Base-by-base conservation (phyloP, 495 filamentous ascomycete genomes). In the Articulospora tetracladia region DNA sequence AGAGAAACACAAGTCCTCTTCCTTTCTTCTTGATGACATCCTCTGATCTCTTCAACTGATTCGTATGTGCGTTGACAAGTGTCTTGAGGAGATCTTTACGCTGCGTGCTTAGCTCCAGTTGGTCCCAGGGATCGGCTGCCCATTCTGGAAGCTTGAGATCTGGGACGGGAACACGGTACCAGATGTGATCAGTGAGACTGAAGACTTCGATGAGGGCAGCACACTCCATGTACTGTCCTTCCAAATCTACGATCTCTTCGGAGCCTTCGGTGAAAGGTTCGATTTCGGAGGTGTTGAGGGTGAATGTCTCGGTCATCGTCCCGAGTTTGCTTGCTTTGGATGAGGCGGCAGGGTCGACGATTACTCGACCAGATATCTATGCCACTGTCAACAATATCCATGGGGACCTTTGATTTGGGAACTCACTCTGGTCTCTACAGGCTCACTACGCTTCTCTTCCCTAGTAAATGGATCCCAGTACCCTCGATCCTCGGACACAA, bases 41-140 rank as follows among this genome's bases (percentile, higher is more conserved):
- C n/a, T 62, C 60, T 7, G 60, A 58, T 20, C 57, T 44, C 22
- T 54, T 60, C 20, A 25, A 28, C 25, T 50, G 63, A 93, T 91
- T 60, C 88, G 92, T 60, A 88, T 77, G 8, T 87, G 83, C 57
- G 89, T 83, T 70, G 8, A 61, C 23, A 24, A 61, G 58, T 30
- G 27, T 49, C 52, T 41, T 61, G 2, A 64, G 44, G 23, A 49
- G 54, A 17, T 84, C 80, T 64, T 94, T 94, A 52, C 34, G 41
- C 15, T 53, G 30, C 13, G 34, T 50, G 44, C 47, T 51, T 22
- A 64, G 53, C n/a, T 58, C 55, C 34, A 64, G 46, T 28, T 64
- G 52, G 24, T 64, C 57, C 30, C 53, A 59, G 6, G 61, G 55
- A 54, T 55, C 46, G 26, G 41, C 44, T 36, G 47, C 24, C 61